A percentile compares a stretch with the other conserved stretches of the same genome.
These are phyloP conservation scores for Sophora flavescens DNA, from an alignment of 306 rosid species.

Conservation along the genomic window DNA sequence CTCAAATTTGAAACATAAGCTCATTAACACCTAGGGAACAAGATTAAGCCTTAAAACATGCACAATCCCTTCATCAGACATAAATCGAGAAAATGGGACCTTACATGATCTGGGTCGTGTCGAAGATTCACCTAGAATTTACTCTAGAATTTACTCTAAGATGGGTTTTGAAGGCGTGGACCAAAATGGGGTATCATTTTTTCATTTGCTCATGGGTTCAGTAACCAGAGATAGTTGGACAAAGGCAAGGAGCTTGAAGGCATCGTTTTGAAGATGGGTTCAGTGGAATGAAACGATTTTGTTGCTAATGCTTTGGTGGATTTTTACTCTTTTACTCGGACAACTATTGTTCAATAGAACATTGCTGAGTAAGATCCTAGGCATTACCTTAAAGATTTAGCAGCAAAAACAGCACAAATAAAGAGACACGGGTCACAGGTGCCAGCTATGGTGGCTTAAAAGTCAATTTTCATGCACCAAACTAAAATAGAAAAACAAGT, in stretches of 20 bases:
- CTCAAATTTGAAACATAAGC: no score
- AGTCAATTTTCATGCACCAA: not conserved
- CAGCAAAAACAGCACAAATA: slow-evolving; percentile 84
- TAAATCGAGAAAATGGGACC: no score
- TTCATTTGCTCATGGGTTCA: slow-evolving; percentile 64
- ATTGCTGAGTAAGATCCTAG: slow-evolving; percentile 30
- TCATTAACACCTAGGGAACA: no score
- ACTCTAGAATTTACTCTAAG: slow-evolving; percentile 45
- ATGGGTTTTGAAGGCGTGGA: slow-evolving; percentile 68
- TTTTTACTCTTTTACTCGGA: slow-evolving; percentile 60
- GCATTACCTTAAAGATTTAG: slow-evolving; percentile 73
- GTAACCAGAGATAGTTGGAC: slow-evolving; percentile 46
- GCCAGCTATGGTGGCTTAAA: slow-evolving; percentile 66
- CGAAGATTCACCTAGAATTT: slow-evolving; percentile 49
- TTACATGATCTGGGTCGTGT: slow-evolving; percentile 49
- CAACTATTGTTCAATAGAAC: not conserved
- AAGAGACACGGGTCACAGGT: slow-evolving; percentile 73
- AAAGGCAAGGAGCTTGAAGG: slow-evolving; percentile 76
- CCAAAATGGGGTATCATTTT: slow-evolving; percentile 80
- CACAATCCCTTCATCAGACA: no score
- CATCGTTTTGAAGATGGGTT: slow-evolving; percentile 64
- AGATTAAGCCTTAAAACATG: no score
- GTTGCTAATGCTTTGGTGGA: slow-evolving; percentile 86
- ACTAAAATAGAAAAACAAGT: slow-evolving; percentile 17
- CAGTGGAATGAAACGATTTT: slow-evolving; percentile 61